Conservation (phyloP, 2,329 filamentous ascomycete genomes). For the Didymellaceae sp. region DNA sequence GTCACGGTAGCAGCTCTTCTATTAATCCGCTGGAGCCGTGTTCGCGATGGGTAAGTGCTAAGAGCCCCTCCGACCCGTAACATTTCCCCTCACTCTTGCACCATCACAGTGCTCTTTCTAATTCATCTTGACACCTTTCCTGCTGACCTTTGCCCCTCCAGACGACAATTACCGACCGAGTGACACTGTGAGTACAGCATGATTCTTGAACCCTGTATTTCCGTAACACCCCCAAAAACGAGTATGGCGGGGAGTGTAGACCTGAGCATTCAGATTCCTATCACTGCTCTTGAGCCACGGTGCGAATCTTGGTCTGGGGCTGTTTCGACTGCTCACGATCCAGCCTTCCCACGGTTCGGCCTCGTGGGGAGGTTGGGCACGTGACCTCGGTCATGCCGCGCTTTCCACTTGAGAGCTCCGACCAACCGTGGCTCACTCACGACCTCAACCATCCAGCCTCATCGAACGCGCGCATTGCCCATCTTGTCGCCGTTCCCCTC, state of each 20-base stretch:
- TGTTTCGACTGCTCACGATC: background rate
- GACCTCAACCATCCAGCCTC: conserved; percentile 30
- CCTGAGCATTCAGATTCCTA: background rate
- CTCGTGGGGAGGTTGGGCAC: conserved; percentile 22
- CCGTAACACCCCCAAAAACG: conserved; percentile 2
- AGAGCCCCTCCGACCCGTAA: conserved; percentile 24
- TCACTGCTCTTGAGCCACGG: background rate
- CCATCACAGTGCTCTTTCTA: conserved; percentile 34
- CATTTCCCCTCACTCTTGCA: conserved; percentile 24
- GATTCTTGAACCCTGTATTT: conserved; percentile 12
- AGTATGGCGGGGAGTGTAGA: background rate
- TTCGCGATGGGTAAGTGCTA: conserved; percentile 40
- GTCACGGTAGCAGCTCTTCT: conserved; percentile 36
- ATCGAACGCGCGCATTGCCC: conserved; percentile 34
- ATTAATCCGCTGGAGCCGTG: conserved; percentile 26
- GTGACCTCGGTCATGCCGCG: conserved; percentile 25
- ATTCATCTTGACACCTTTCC: conserved; percentile 23
- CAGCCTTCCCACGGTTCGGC: conserved; percentile 1
- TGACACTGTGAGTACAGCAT: conserved; percentile 30
- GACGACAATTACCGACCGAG: conserved; percentile 37
- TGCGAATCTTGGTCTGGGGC: background rate
- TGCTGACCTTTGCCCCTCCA: conserved; percentile 29
- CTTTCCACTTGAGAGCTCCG: conserved; percentile 16
- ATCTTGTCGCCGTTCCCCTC: conserved; percentile 16
- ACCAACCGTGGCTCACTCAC: conserved; percentile 28